phyloP scores from a whole-genome alignment of 2,329 filamentous ascomycete species.

The Leptographium wingfieldii region DNA sequence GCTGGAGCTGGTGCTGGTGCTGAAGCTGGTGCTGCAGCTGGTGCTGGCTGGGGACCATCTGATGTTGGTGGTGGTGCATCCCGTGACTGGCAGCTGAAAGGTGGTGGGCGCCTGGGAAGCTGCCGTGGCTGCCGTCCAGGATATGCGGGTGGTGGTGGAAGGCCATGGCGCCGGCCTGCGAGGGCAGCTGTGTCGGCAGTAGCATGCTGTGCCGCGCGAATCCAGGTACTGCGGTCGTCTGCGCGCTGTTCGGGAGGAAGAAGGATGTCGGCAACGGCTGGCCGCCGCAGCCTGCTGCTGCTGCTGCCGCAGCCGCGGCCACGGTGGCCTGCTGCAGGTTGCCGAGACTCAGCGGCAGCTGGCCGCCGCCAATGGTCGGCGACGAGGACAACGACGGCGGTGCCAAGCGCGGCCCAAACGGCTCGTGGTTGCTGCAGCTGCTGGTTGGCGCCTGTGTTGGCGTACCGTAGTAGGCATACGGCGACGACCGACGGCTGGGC shows the following conservation, averaged over 20 bases:
- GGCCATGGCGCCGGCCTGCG: conserved; percentile 22
- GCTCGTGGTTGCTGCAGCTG: conserved; percentile 29
- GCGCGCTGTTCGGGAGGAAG: conserved; percentile 24
- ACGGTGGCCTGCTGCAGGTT: conserved; percentile 39
- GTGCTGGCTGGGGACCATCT: conserved; percentile 4
- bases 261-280: conserved; percentile 25
- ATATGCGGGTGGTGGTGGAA: conserved; percentile 7
- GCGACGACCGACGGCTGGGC: conserved; percentile 41
- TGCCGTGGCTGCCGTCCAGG: conserved; percentile 1
- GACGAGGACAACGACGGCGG: conserved; percentile 32
- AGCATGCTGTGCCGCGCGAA: conserved; percentile 47
- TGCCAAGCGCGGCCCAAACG: conserved; percentile 41
- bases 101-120: conserved; percentile 4
- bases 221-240: conserved; percentile 14
- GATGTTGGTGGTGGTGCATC: conserved; percentile 2
- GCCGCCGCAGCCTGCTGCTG: conserved; percentile 30
- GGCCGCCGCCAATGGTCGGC: conserved; percentile 30
- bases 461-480: conserved; percentile 45
- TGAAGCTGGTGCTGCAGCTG: not conserved
- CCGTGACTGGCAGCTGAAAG: not conserved
- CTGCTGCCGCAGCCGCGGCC: conserved; percentile 31
- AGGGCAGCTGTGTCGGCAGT: conserved; percentile 38
- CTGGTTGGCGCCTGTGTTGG: not conserved
- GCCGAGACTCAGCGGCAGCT: conserved; percentile 39
- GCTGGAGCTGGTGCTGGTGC: too few species aligned